Evolutionary conservation across 2,329 filamentous ascomycete genomes (phyloP).

Genomic region (Sporothrix euskadiensis): DNA sequence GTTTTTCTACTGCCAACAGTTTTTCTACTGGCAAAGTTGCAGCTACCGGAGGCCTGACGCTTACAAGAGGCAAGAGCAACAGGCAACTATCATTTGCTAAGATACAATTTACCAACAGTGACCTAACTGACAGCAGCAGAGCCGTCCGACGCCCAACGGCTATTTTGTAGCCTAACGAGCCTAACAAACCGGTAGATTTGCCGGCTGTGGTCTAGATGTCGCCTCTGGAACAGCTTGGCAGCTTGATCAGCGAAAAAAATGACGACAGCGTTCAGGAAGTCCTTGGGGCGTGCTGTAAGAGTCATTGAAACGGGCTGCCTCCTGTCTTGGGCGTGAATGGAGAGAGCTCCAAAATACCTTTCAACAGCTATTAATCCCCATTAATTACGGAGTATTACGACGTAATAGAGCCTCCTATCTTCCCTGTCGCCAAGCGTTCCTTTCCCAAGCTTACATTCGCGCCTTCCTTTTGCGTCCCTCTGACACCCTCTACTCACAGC

Average conservation of each 20-base stretch:
- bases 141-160: neutral
- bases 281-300: neutral
- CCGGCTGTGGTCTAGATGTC: neutral
- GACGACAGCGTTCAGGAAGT: neutral
- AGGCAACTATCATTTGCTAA: neutral
- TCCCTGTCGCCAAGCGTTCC: neutral
- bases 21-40: neutral
- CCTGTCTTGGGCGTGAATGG: neutral
- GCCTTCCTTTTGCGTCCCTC: conserved; percentile 5
- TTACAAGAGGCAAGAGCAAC: neutral
- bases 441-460: conserved; percentile 11
- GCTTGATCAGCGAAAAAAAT: conserved; percentile 6
- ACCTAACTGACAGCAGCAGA: neutral
- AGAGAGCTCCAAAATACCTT: neutral
- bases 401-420: neutral
- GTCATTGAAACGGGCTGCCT: conserved; percentile 13
- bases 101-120: too few relatives aligned
- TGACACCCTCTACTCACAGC: conserved; percentile 21
- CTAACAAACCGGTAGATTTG: neutral
- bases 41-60: neutral
- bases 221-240: conserved; percentile 19
- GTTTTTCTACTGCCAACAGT: neutral
- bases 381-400: neutral
- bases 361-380: neutral
- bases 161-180: neutral